phyloP scores from a whole-genome alignment of 2,329 filamentous ascomycete genomes.

The Elsinoe australis region DNA sequence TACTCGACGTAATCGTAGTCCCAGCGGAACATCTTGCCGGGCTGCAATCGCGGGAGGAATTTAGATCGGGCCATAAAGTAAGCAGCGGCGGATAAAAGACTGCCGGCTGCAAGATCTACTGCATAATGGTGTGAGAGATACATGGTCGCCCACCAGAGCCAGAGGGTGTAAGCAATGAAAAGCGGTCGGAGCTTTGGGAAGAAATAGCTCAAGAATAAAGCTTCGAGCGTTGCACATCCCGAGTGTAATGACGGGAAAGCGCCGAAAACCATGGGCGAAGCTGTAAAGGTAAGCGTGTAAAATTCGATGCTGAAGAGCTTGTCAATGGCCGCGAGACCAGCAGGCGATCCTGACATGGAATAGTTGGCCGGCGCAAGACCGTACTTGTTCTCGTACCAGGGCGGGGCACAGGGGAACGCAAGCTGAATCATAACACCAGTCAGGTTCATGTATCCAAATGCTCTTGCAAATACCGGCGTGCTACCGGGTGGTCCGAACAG shows the following conservation, averaged over 20 bases:
- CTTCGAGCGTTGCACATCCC: constrained; percentile 79
- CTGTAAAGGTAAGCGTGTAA: constrained; percentile 87
- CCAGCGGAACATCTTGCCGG: constrained; percentile 82
- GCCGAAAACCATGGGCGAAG: constrained; percentile 85
- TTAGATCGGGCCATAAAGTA: constrained; percentile 76
- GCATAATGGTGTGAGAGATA: constrained; percentile 97
- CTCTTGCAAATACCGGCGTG: constrained; percentile 72
- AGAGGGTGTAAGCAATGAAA: constrained; percentile 76
- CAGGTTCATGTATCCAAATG: constrained; percentile 90
- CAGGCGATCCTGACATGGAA: constrained; percentile 80
- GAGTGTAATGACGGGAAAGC: constrained; percentile 92
- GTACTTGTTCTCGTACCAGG: constrained; percentile 94
- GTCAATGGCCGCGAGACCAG: constrained; percentile 82
- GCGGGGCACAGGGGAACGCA: constrained; percentile 85
- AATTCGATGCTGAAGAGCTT: constrained; percentile 82
- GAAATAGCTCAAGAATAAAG: constrained; percentile 84
- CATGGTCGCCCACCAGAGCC: constrained; percentile 99
- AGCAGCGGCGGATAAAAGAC: constrained; percentile 53
- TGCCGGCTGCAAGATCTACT: constrained; percentile 82
- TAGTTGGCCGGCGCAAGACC: constrained; percentile 88
- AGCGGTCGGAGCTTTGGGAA: constrained; percentile 76
- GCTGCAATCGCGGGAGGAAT: constrained; percentile 74
- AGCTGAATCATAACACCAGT: constrained; percentile 81
- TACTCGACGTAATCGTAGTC: constrained; percentile 90
- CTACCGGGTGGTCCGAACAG: constrained; percentile 81